These are phyloP conservation scores for Nectriaceae sp. DNA, from an alignment of 2,329 filamentous ascomycete species.

Conservation along the genomic window DNA sequence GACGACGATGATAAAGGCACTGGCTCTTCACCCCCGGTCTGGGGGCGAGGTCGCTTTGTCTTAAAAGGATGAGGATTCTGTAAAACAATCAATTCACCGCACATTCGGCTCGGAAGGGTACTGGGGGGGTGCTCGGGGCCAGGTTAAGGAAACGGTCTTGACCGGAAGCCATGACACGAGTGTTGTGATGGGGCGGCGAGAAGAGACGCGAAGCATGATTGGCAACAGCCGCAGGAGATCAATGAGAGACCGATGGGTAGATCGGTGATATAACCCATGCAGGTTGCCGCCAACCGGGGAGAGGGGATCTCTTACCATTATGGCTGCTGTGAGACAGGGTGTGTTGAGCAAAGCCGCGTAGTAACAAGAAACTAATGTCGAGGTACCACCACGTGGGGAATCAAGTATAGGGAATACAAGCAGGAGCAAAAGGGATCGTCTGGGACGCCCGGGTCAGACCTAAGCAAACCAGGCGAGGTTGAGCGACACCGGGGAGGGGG, in stretches of 20 bases:
- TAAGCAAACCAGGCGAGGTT: conserved; percentile 30
- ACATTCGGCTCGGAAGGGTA: conserved; percentile 31
- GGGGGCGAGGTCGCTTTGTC: conserved; percentile 32
- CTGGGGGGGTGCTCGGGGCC: conserved; percentile 20
- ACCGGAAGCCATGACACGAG: conserved; percentile 30
- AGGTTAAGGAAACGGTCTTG: conserved; percentile 28
- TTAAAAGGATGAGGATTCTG: conserved; percentile 33
- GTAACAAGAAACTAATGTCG: conserved; percentile 34
- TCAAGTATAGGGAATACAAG: conserved; percentile 37
- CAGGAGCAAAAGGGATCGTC: conserved; percentile 33
- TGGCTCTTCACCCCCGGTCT: conserved; percentile 26
- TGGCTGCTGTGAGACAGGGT: conserved; percentile 42
- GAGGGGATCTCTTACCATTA: conserved; percentile 51
- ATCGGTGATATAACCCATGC: conserved; percentile 48
- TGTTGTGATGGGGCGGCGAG: conserved; percentile 24
- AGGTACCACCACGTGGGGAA: conserved; percentile 40
- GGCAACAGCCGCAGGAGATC: conserved; percentile 27
- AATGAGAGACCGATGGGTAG: conserved; percentile 31
- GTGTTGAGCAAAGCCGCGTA: conserved; percentile 30
- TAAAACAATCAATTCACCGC: conserved; percentile 42
- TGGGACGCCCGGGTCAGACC: conserved; percentile 28
- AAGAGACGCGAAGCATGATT: conserved; percentile 26
- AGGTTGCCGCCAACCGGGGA: conserved; percentile 43
- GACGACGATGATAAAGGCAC: conserved; percentile 21
- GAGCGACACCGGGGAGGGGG: conserved; percentile 33